Base-by-base conservation (phyloP, 495 filamentous ascomycete species). In the Tuber indicum region DNA sequence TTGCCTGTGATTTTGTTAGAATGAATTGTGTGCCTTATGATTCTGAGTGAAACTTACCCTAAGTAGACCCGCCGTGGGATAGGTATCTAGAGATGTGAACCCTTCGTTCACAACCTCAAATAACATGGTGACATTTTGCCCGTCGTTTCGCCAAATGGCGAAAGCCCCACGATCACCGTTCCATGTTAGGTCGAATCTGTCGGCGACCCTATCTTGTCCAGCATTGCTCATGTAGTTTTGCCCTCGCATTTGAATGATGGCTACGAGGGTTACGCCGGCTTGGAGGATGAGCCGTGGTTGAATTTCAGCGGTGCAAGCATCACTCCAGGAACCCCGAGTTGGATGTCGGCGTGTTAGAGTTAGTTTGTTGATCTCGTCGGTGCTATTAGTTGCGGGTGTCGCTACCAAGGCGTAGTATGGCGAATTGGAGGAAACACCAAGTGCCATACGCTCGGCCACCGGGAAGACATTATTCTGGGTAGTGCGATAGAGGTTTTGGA, bases 341-440 rank as follows among this genome's bases (percentile, higher is more conserved):
- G 52, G 52, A n/a, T 62, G 52, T 26, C 52, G 52, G 52, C 52
- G 52, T 62, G 52, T 62, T n/a, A 62, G n/a, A 26, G 23, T 32
- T 32, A 62, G 12, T 62, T 62, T 62, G 52, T 62, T 62, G 52
- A 62, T n/a, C 3, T 62, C 52, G 52, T 62, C 52, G 0, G 52
- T 62, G 10, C 52, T 62, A 32, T 62, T 62, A n/a, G 52, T 62
- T 62, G 52, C 52, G 8, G 52, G 52, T 26, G 52, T 62, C 3
- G 52, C 52, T 62, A 62, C 52, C n/a, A 62, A 10, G 10, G 23
- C 52, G n/a, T 62, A 62, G n/a, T 62, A 62, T 26, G 52, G 52
- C 52, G 52, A 62, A 62, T 62, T 62, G 2, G 52, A 62, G 52
- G 52, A 62, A 62, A 62, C 52, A 62, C 52, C 52, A 62, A 62